phyloP scores from a whole-genome alignment of 768 basidiomycete species.

The Podaxis rugospora region DNA sequence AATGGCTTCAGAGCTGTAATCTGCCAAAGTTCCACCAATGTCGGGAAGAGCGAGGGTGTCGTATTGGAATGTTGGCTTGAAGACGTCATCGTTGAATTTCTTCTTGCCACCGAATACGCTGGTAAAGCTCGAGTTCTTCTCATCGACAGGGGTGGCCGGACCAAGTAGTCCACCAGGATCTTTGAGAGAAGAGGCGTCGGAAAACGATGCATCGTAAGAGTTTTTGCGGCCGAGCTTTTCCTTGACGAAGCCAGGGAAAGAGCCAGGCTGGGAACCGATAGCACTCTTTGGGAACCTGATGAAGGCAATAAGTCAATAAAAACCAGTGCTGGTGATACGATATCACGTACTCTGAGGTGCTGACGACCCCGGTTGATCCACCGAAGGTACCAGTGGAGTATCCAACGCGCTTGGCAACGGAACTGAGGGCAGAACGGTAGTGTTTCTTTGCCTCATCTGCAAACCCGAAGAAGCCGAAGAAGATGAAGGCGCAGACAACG shows the following conservation, averaged over 20 bases:
- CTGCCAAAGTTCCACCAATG: slow-evolving; percentile 34
- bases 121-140: slow-evolving; percentile 22
- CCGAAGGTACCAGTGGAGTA: slow-evolving; percentile 20
- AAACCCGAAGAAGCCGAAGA: slow-evolving; percentile 68
- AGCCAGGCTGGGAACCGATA: neutral
- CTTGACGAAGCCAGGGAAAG: neutral
- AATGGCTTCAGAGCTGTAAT: slow-evolving; percentile 25
- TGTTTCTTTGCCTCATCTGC: slow-evolving; percentile 54
- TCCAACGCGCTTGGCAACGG: slow-evolving; percentile 36
- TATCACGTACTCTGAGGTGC: slow-evolving; percentile 20
- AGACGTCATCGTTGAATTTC: slow-evolving; percentile 27
- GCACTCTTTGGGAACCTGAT: slow-evolving; percentile 4
- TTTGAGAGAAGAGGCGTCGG: neutral
- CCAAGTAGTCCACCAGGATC: neutral
- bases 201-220: slow-evolving; percentile 2
- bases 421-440: slow-evolving; percentile 37
- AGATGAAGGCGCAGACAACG: slow-evolving; percentile 45
- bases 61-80: slow-evolving; percentile 31
- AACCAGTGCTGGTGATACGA: neutral
- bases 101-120: slow-evolving; percentile 36
- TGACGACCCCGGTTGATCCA: slow-evolving; percentile 20
- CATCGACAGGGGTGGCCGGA: neutral
- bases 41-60: slow-evolving; percentile 32
- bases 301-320: slow-evolving; percentile 8
- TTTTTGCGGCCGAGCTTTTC: slow-evolving; percentile 6